These are phyloP conservation scores for Gentiana dahurica DNA, from an alignment of 257 asterid species.

Conservation along the genomic window DNA sequence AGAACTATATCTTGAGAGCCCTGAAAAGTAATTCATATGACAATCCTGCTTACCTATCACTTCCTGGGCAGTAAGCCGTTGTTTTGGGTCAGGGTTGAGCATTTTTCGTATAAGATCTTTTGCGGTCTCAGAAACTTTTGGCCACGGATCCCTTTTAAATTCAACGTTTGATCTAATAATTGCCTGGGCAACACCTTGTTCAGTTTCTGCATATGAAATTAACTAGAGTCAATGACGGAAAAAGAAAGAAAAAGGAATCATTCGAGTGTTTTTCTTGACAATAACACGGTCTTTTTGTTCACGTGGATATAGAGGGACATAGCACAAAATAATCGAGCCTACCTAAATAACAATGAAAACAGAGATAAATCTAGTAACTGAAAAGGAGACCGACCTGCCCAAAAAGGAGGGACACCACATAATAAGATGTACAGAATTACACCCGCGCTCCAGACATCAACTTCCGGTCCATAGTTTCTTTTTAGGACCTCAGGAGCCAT, in stretches of 20 bases:
- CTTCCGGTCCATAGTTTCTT: slow-evolving; percentile 42
- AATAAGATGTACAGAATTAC: slow-evolving; percentile 41
- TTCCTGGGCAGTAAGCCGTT: slow-evolving; percentile 40
- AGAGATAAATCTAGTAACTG: neutral
- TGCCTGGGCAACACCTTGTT: slow-evolving; percentile 47
- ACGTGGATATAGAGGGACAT: neutral
- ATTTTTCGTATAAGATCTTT: slow-evolving; percentile 41
- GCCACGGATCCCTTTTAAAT: slow-evolving; percentile 44
- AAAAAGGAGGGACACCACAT: slow-evolving; percentile 44
- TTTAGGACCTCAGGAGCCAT: slow-evolving; percentile 50
- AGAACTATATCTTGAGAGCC: neutral
- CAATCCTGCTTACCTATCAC: slow-evolving; percentile 25
- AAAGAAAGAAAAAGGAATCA: neutral
- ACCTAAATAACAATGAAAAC: too few species aligned
- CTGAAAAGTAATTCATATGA: neutral
- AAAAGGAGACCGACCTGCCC: slow-evolving; percentile 32
- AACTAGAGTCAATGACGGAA: neutral
- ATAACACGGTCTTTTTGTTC: too few species aligned
- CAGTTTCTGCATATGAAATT: slow-evolving; percentile 24
- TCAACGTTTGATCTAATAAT: slow-evolving; percentile 40
- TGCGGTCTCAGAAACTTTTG: slow-evolving; percentile 42
- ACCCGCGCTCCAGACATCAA: slow-evolving; percentile 51
- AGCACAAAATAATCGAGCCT: neutral
- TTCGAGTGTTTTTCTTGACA: neutral
- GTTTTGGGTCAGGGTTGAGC: slow-evolving; percentile 42